These are phyloP conservation scores for Henckelia pumila DNA, from an alignment of 257 asterid genomes.

Conservation along the genomic window DNA sequence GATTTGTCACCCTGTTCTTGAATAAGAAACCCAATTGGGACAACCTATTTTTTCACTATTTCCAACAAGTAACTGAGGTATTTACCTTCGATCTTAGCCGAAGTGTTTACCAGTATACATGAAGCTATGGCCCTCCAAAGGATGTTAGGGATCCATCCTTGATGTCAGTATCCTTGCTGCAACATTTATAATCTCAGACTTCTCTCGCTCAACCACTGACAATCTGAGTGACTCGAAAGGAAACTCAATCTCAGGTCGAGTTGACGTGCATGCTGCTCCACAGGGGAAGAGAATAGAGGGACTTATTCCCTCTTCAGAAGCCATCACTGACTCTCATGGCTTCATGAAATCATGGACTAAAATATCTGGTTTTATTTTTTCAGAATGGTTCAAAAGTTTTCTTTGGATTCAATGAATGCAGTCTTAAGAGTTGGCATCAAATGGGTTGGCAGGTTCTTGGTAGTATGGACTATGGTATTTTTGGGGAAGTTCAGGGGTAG, in stretches of 20 bases:
- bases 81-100: conserved; percentile 1
- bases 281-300: neutral
- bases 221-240: conserved; percentile 10
- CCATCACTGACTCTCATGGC: conserved; percentile 17
- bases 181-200: neutral
- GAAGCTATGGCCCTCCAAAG: neutral
- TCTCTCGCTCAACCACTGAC: neutral
- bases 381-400: conserved; percentile 10
- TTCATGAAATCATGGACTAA: conserved; percentile 19
- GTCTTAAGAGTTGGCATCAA: conserved; percentile 21
- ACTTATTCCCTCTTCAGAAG: conserved; percentile 16
- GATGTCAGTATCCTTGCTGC: neutral
- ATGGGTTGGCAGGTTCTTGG: conserved; percentile 24
- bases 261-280: conserved; percentile 3
- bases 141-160: neutral
- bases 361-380: conserved; percentile 16
- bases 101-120: conserved; percentile 8
- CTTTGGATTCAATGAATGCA: conserved; percentile 15
- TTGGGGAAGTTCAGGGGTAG: conserved; percentile 17
- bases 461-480: conserved; percentile 22
- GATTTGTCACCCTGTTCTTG: neutral
- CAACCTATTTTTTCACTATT: conserved; percentile 6
- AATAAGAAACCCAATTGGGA: conserved; percentile 7
- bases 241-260: conserved; percentile 3
- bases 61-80: neutral